Conservation (phyloP, 768 basidiomycete species). For the Glaciozyma martinii region DNA sequence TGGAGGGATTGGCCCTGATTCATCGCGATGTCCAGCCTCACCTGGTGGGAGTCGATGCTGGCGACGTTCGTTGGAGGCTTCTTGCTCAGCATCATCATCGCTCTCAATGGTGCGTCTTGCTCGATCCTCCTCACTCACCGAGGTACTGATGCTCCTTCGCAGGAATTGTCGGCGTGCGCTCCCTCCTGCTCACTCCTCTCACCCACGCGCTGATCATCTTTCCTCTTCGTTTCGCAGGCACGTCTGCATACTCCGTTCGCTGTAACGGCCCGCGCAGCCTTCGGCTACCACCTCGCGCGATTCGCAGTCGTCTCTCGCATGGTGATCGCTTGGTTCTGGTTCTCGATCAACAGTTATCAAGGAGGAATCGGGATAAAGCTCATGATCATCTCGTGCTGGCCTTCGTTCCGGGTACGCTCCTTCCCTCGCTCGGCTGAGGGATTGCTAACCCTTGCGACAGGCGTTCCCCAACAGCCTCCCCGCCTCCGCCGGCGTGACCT, state of each 20-base stretch:
- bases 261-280: slow-evolving; percentile 1
- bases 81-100: neutral
- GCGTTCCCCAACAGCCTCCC: slow-evolving; percentile 34
- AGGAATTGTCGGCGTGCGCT: too few relatives aligned
- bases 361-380: slow-evolving; percentile 25
- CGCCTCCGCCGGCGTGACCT: slow-evolving; percentile 31
- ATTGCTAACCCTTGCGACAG: too few relatives aligned
- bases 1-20: too few relatives aligned
- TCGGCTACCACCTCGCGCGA: slow-evolving; percentile 1
- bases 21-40: neutral
- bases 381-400: slow-evolving; percentile 33
- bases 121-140: too few relatives aligned
- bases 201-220: too few relatives aligned
- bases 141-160: too few relatives aligned
- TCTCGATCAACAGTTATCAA: slow-evolving; percentile 23
- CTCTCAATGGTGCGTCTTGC: neutral
- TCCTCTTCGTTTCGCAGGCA: too few relatives aligned
- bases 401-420: slow-evolving; percentile 12
- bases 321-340: slow-evolving; percentile 11
- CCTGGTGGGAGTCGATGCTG: neutral
- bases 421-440: too few relatives aligned
- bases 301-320: slow-evolving; percentile 4
- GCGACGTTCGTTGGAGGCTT: neutral
- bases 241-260: neutral
- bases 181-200: too few relatives aligned